phyloP scores from a whole-genome alignment of 2,329 filamentous ascomycete genomes.

The Ophiostoma angusticollis region DNA sequence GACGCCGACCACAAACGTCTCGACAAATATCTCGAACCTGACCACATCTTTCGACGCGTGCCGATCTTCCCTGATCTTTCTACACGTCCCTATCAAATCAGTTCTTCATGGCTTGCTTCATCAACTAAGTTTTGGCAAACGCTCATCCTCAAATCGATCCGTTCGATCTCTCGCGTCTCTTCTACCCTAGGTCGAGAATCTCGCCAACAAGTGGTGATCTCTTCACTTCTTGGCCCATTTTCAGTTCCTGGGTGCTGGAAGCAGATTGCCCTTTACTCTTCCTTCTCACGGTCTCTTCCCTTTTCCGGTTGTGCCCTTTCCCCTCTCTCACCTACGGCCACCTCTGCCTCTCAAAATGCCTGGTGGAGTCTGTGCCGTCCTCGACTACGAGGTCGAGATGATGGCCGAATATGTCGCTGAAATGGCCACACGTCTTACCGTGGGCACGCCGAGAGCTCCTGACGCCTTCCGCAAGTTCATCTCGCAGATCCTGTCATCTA shows the following conservation, averaged over 20 bases:
- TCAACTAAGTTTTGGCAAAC: conserved; percentile 6
- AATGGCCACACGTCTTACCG: conserved; percentile 55
- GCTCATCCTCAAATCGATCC: conserved; percentile 7
- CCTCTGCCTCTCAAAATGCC: conserved; percentile 36
- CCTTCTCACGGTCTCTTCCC: neutral
- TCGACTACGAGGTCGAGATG: conserved; percentile 92
- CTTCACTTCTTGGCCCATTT: conserved; percentile 17
- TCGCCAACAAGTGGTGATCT: conserved; percentile 18
- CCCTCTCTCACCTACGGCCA: too few species aligned
- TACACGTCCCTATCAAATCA: neutral
- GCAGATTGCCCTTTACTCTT: conserved; percentile 21
- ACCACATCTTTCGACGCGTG: neutral
- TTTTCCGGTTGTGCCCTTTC: neutral
- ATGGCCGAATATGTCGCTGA: conserved; percentile 94
- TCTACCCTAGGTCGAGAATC: conserved; percentile 24
- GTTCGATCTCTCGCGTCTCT: conserved; percentile 20
- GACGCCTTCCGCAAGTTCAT: conserved; percentile 83
- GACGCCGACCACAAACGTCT: too few species aligned
- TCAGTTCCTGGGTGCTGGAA: conserved; percentile 25
- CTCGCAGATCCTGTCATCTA: conserved; percentile 78
- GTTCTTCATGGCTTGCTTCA: conserved; percentile 24
- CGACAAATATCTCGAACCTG: neutral
- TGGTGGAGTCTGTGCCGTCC: conserved; percentile 81
- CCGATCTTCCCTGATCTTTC: too few species aligned
- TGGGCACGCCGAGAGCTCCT: conserved; percentile 37